Conservation (phyloP, 2,329 filamentous ascomycete genomes). For the Cytospora leucostoma region DNA sequence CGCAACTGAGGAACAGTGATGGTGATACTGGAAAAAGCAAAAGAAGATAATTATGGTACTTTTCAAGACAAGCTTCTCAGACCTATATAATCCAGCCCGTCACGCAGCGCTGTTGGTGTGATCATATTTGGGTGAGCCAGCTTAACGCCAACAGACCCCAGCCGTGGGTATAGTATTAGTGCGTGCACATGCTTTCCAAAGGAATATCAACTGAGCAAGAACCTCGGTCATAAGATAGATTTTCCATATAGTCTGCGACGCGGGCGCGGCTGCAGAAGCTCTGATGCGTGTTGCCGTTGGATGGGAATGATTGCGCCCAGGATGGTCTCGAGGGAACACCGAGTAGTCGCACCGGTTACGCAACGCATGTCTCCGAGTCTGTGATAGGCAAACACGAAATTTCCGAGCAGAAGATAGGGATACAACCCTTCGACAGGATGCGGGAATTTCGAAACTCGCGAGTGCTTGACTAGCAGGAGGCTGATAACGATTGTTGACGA, state of each 20-base stretch:
- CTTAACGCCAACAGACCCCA: not conserved
- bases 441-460: too few species aligned
- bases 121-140: not conserved
- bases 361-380: constrained; percentile 8
- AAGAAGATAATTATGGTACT: too few species aligned
- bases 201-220: not conserved
- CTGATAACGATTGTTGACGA: not conserved
- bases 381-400: constrained; percentile 21
- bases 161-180: not conserved
- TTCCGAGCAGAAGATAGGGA: not conserved
- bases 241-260: not conserved
- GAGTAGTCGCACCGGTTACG: constrained; percentile 10
- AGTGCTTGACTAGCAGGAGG: not conserved
- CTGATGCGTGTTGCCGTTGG: too few species aligned
- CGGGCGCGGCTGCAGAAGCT: not conserved
- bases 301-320: too few species aligned
- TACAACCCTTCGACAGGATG: not conserved
- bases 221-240: not conserved
- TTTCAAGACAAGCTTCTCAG: too few species aligned
- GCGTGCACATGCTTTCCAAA: not conserved
- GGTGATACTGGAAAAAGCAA: too few species aligned
- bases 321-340: not conserved
- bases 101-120: not conserved
- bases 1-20: too few species aligned
- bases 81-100: not conserved